Evolutionary conservation across 2,329 filamentous ascomycete genomes (phyloP).

Genomic region (Epichloe gansuensis): DNA sequence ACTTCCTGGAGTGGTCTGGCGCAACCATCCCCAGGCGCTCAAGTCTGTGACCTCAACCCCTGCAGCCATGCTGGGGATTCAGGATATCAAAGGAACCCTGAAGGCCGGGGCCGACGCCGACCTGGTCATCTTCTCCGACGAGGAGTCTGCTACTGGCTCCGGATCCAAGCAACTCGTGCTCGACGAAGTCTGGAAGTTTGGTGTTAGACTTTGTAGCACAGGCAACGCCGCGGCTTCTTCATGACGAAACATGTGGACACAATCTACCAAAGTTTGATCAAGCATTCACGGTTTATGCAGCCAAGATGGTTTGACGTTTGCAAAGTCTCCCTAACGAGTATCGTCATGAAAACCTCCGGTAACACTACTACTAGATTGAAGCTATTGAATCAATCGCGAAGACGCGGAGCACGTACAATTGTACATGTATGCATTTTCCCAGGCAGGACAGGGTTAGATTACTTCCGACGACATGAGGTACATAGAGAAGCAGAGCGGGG

Average conservation of each 20-base stretch:
- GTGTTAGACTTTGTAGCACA: slow-evolving; percentile 33
- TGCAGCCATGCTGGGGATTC: slow-evolving; percentile 61
- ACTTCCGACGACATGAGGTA: not conserved
- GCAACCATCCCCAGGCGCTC: slow-evolving; percentile 53
- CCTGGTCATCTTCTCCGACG: slow-evolving; percentile 54
- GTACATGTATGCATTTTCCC: not conserved
- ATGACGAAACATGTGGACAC: not conserved
- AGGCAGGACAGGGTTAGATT: not conserved
- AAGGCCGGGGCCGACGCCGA: slow-evolving; percentile 54
- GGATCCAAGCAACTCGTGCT: slow-evolving; percentile 43
- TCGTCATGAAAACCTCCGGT: not conserved
- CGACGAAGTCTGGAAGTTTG: slow-evolving; percentile 77
- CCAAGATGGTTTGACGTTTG: not conserved
- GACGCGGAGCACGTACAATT: not conserved
- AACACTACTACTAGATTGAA: not conserved
- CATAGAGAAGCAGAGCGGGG: not conserved
- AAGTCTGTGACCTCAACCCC: slow-evolving; percentile 66
- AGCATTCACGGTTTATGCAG: not conserved
- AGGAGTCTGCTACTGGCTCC: slow-evolving; percentile 19
- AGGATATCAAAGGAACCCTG: slow-evolving; percentile 53
- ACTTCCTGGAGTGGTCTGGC: slow-evolving; percentile 67
- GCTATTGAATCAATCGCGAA: not conserved
- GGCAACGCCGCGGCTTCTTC: slow-evolving; percentile 3
- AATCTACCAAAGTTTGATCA: not conserved
- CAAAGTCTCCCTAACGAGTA: not conserved